Evolutionary conservation across 495 filamentous ascomycete genomes (phyloP).

Genomic region (Trichoderma reesei): DNA sequence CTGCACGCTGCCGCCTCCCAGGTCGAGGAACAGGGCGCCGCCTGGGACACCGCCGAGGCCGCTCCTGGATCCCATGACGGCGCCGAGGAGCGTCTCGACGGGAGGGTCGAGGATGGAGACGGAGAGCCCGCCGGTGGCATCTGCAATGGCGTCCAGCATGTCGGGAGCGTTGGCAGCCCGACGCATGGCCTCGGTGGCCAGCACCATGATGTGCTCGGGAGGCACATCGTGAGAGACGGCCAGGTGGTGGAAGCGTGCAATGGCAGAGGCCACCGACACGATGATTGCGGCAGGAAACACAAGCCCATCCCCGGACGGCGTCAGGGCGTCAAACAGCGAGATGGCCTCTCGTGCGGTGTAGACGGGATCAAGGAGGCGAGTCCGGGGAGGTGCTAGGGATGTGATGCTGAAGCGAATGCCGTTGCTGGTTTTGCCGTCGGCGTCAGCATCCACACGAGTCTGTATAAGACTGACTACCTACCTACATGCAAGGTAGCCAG

Average conservation of each 20-base stretch:
- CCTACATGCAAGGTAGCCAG: too few relatives aligned
- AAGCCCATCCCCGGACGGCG: conserved; percentile 29
- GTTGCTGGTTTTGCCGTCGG: conserved; percentile 49
- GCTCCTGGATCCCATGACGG: conserved; percentile 67
- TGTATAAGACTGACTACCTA: too few relatives aligned
- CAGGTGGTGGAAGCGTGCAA: conserved; percentile 64
- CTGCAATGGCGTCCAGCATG: conserved; percentile 54
- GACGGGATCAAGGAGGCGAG: conserved; percentile 64
- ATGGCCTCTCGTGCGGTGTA: conserved; percentile 71
- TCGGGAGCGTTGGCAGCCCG: conserved; percentile 63
- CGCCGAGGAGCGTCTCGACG: conserved; percentile 74
- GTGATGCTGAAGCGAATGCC: conserved; percentile 91
- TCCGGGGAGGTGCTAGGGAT: conserved; percentile 56
- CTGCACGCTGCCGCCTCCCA: conserved; percentile 86
- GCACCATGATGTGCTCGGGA: conserved; percentile 51
- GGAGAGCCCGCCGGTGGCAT: conserved; percentile 45
- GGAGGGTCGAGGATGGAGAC: conserved; percentile 67
- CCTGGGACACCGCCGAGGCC: conserved; percentile 51
- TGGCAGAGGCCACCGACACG: conserved; percentile 46
- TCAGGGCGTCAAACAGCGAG: conserved; percentile 83
- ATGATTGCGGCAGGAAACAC: conserved; percentile 59
- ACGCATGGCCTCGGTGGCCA: conserved; percentile 85
- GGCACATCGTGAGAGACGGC: conserved; percentile 60
- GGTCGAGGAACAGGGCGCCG: conserved; percentile 70
- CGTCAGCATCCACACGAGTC: not conserved